These are phyloP conservation scores for Sporothrix protearum DNA, from an alignment of 2,329 filamentous ascomycete species.

Conservation along the genomic window DNA sequence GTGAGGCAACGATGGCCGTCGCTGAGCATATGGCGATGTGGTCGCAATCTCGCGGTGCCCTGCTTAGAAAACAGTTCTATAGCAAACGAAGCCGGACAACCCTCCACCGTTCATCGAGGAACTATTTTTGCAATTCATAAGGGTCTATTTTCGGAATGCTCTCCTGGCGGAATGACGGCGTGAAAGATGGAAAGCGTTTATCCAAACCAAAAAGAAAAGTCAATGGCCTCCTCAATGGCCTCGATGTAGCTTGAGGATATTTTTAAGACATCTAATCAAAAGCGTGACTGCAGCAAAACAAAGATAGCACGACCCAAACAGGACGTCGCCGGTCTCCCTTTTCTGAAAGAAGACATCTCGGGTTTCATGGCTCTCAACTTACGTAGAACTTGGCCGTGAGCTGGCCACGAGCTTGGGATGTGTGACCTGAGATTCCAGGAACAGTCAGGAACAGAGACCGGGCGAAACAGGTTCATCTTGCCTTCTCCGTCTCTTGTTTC, in stretches of 20 bases:
- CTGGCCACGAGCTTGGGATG: background rate
- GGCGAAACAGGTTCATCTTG: background rate
- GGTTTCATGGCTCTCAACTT: background rate
- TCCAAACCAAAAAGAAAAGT: background rate
- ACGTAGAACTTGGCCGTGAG: background rate
- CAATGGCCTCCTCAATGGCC: too few species aligned
- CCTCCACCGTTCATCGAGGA: background rate
- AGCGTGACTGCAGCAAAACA: background rate
- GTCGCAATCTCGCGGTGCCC: background rate
- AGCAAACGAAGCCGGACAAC: background rate
- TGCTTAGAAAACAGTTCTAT: background rate
- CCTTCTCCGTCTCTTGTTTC: background rate
- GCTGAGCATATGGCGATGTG: background rate
- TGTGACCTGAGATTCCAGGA: background rate
- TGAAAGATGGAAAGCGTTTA: background rate
- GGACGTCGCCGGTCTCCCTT: background rate
- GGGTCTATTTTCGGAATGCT: constrained; percentile 8
- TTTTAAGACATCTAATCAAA: background rate
- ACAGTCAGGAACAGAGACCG: background rate
- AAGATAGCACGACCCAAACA: background rate
- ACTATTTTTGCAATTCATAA: background rate
- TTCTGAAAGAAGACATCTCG: constrained; percentile 11
- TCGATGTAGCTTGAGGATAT: background rate
- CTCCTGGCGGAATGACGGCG: too few species aligned
- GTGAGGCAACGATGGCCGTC: background rate